Conservation (phyloP, 2,329 filamentous ascomycete genomes). For the Camillea tinctor region DNA sequence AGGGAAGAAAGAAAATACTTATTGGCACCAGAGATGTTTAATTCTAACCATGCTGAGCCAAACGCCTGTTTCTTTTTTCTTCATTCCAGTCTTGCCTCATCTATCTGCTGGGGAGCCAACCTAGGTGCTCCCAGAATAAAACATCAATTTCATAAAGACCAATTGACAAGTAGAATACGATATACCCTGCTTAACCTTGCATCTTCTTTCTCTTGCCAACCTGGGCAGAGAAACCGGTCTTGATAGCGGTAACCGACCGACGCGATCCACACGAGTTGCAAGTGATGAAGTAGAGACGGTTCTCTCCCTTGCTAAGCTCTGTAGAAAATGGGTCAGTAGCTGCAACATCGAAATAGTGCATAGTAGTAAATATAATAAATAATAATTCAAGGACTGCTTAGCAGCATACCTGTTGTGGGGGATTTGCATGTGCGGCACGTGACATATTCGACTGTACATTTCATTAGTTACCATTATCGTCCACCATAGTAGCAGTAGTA, state of each 20-base stretch:
- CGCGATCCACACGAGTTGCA: constrained; percentile 85
- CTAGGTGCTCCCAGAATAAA: neutral
- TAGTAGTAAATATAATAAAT: too few species aligned
- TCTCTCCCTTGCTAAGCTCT: constrained; percentile 97
- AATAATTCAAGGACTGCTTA: too few species aligned
- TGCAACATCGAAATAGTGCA: neutral
- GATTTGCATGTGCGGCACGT: constrained; percentile 98
- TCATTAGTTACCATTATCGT: constrained; percentile 29
- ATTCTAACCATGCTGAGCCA: neutral
- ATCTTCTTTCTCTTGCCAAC: constrained; percentile 98
- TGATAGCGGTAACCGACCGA: constrained; percentile 94
- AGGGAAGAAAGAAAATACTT: neutral
- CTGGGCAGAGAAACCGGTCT: constrained; percentile 99
- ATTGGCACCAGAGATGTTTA: neutral
- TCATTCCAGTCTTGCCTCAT: constrained; percentile 9
- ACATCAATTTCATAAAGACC: neutral
- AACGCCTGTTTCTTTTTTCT: constrained; percentile 5
- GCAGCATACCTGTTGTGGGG: constrained; percentile 58
- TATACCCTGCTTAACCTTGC: constrained; percentile 62
- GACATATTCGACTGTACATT: constrained; percentile 77
- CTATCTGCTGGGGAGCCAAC: constrained; percentile 2
- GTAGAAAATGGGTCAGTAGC: constrained; percentile 44
- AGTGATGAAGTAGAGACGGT: constrained; percentile 97
- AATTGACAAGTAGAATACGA: neutral
- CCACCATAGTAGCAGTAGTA: too few species aligned